phyloP scores from a whole-genome alignment of 768 basidiomycete species.

The Hygrocybe punicea region DNA sequence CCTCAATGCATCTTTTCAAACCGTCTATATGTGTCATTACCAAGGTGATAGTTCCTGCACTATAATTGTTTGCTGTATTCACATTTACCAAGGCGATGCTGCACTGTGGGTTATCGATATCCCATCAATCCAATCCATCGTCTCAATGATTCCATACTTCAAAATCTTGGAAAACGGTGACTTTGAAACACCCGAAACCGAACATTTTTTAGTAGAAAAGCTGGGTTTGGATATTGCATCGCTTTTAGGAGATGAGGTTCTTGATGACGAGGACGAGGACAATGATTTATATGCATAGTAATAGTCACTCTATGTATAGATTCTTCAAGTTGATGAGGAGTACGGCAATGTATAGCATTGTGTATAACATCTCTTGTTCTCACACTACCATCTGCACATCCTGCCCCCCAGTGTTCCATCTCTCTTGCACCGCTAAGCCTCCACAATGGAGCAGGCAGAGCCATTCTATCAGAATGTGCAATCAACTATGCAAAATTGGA shows the following conservation, averaged over 20 bases:
- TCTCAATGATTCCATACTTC: conserved; percentile 24
- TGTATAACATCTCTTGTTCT: background rate
- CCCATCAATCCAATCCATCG: conserved; percentile 15
- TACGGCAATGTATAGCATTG: too few species aligned
- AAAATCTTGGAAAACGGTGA: conserved; percentile 1
- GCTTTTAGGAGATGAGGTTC: conserved; percentile 1
- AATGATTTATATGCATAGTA: background rate
- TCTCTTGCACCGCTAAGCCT: too few species aligned
- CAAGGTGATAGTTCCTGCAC: conserved; percentile 2
- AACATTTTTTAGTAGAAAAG: conserved; percentile 22
- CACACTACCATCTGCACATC: background rate
- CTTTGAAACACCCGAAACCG: background rate
- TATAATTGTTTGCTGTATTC: conserved; percentile 5
- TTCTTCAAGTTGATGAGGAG: too few species aligned
- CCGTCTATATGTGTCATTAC: conserved; percentile 16
- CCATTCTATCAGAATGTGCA: background rate
- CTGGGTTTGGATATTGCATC: conserved; percentile 19
- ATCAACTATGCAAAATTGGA: background rate
- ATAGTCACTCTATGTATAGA: too few species aligned
- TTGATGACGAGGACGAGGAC: background rate
- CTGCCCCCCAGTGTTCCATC: too few species aligned
- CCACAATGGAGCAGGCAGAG: background rate
- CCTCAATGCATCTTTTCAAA: conserved; percentile 16
- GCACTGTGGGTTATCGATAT: conserved; percentile 13
- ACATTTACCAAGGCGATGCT: conserved; percentile 13